Conservation (phyloP, 768 basidiomycete genomes). For the Chalciporus piperatus region DNA sequence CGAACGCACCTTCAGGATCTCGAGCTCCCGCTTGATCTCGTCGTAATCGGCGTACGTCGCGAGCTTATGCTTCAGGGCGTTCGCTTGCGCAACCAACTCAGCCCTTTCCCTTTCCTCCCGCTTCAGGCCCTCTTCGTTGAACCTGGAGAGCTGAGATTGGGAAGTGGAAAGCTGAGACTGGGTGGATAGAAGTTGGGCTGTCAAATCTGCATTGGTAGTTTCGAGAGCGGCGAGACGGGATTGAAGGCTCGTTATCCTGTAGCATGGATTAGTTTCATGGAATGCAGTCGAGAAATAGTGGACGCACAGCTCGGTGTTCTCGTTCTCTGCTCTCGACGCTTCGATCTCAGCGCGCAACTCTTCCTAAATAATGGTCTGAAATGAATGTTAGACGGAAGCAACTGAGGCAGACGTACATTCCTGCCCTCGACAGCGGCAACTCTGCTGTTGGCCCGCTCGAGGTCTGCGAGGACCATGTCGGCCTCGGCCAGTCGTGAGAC, state of each 20-base stretch:
- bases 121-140: conserved; percentile 14
- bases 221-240: conserved; percentile 74
- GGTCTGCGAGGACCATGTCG: conserved; percentile 92
- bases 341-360: conserved; percentile 95
- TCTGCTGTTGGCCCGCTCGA: conserved; percentile 92
- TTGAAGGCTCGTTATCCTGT: conserved; percentile 47
- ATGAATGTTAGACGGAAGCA: background rate
- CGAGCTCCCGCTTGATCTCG: conserved; percentile 95
- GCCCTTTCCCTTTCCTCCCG: conserved; percentile 16
- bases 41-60: conserved; percentile 85
- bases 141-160: conserved; percentile 19
- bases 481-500: conserved; percentile 87
- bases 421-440: conserved; percentile 90
- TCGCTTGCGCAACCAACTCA: conserved; percentile 59
- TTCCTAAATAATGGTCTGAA: conserved; percentile 52
- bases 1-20: conserved; percentile 90
- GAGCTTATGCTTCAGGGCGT: conserved; percentile 64
- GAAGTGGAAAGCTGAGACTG: conserved; percentile 19
- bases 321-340: conserved; percentile 74
- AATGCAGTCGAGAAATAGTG: background rate
- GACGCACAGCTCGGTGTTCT: conserved; percentile 66
- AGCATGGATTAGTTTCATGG: background rate
- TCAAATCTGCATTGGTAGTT: conserved; percentile 36
- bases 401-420: conserved; percentile 55
- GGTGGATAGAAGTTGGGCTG: conserved; percentile 10